These are phyloP conservation scores for Phytopythium mirpurense DNA, from an alignment of 352 stramenopile genomes.

Conservation along the genomic window DNA sequence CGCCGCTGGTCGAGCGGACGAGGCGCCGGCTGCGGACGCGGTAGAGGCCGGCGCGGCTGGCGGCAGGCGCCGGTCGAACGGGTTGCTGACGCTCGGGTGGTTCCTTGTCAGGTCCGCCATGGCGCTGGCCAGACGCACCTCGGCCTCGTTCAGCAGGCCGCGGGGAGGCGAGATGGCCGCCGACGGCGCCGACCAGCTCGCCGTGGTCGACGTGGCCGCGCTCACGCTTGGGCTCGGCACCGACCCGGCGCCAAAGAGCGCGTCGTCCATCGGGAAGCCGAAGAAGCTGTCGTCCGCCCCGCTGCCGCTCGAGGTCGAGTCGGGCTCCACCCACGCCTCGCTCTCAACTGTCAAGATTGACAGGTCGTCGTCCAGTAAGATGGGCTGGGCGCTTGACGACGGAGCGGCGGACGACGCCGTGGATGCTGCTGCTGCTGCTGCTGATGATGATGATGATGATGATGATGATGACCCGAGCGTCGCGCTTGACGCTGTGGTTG, in stretches of 20 bases:
- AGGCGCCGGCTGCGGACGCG: too few species aligned
- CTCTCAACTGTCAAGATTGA: conserved; percentile 60
- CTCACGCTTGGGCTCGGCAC: conserved; percentile 4
- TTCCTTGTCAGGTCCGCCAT: conserved; percentile 62
- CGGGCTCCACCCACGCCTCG: conserved; percentile 52
- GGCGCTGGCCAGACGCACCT: conserved; percentile 46
- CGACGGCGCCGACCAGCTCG: neutral
- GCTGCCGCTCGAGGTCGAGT: conserved; percentile 9
- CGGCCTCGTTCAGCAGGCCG: conserved; percentile 29
- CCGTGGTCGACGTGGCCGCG: neutral
- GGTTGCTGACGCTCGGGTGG: conserved; percentile 46
- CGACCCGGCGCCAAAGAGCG: conserved; percentile 23
- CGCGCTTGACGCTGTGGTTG: neutral
- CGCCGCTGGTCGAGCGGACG: conserved; percentile 8
- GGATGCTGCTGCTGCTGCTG: conserved; percentile 1
- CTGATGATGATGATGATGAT: conserved; percentile 2
- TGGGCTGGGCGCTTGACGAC: conserved; percentile 9
- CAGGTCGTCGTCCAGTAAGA: conserved; percentile 56
- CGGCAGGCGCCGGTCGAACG: conserved; percentile 31
- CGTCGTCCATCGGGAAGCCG: conserved; percentile 52
- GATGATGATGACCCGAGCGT: conserved; percentile 5
- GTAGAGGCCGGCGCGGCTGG: conserved; percentile 1
- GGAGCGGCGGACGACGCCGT: conserved; percentile 5
- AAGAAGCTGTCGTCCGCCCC: conserved; percentile 29
- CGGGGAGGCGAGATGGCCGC: conserved; percentile 10